Evolutionary conservation across 148 eudicot genomes (phyloP), one percentile per base, ranked within the genome.

Genomic region (Rhododendron ovatum): DNA sequence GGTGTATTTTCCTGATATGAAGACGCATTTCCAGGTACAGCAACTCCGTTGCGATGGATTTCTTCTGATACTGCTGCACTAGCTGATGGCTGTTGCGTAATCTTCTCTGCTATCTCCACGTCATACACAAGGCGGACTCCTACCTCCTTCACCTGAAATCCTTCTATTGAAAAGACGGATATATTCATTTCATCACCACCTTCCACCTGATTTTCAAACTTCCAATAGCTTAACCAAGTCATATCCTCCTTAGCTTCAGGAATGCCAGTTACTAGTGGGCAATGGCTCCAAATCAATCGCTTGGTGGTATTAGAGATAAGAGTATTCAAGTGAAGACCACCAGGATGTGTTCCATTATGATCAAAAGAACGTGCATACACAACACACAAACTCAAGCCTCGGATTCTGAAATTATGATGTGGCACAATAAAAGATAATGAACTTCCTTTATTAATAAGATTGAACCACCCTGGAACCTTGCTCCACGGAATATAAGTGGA

Each of bases 161-260:
- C 10, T 51, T 2, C 1, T 47, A 3, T 33, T 22, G n/a, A 1
- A 1, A 61, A 4, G 22, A 83, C 20, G 1, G 53, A 35, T 41
- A 61, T 14, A 63, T 83, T 41, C 50, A 83, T 15, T 39, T 61
- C 76, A 63, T 83, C 84, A 3, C 84, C 84, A 35, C 22, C 51
- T 63, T 63, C 50, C 30, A 83, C 63, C 37, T 83, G 73, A 65
- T 83, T 65, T 50, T 14, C 18, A 7, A 35, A 4, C 14, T 43
- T 65, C 76, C 84, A 83, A 50, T 83, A 22, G 75, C 84, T 37
- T 39, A 83, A 63, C 84, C 73, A 59, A 8, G 43, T 1, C 76
- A 83, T 63, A n/a, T 83, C 76, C 67, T 83, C n/a, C 0, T 8
- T 0, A 24, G 3, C 69, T 2, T 13, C 5, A 15, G 18, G 18